phyloP scores from a whole-genome alignment of 495 filamentous ascomycete genomes.

The Haplographium delicatum region DNA sequence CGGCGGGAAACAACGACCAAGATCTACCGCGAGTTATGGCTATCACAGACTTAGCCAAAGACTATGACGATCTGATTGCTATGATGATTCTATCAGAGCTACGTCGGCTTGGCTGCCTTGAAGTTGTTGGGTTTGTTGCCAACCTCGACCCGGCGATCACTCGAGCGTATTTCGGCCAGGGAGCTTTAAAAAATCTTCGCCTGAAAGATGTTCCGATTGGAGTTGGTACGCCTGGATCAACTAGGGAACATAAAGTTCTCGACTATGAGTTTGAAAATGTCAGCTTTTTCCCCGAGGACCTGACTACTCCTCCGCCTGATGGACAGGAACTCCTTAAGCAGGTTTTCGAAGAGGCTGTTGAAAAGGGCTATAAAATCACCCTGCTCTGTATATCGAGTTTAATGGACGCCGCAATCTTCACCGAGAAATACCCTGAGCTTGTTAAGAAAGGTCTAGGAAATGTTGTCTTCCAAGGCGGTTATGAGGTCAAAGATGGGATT shows the following conservation, averaged over 20 bases:
- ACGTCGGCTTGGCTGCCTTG: slow-evolving; percentile 17
- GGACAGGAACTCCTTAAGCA: slow-evolving; percentile 17
- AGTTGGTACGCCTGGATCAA: slow-evolving; percentile 11
- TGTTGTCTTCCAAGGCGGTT: slow-evolving; percentile 20
- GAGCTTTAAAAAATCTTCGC: slow-evolving; percentile 18
- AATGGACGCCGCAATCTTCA: slow-evolving; percentile 16
- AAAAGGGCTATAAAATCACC: slow-evolving; percentile 13
- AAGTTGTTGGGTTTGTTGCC: slow-evolving; percentile 20
- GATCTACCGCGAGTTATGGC: slow-evolving; percentile 12
- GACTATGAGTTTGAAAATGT: slow-evolving; percentile 16
- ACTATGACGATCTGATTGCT: slow-evolving; percentile 22
- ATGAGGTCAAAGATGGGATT: slow-evolving; percentile 3
- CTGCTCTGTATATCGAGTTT: slow-evolving; percentile 18
- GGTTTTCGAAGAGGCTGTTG: not conserved
- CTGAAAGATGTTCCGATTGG: slow-evolving; percentile 18
- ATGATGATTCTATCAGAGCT: slow-evolving; percentile 17
- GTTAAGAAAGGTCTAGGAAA: slow-evolving; percentile 4
- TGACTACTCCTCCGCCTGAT: not conserved
- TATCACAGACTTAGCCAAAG: slow-evolving; percentile 22
- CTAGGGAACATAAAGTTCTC: slow-evolving; percentile 1
- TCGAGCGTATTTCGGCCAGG: slow-evolving; percentile 18
- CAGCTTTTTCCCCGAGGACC: slow-evolving; percentile 4
- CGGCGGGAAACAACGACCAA: not conserved
- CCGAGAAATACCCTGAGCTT: not conserved
- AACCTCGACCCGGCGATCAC: slow-evolving; percentile 16